Evolutionary conservation across 352 stramenopile species (phyloP).

Genomic region (Phytophthora crassamura): DNA sequence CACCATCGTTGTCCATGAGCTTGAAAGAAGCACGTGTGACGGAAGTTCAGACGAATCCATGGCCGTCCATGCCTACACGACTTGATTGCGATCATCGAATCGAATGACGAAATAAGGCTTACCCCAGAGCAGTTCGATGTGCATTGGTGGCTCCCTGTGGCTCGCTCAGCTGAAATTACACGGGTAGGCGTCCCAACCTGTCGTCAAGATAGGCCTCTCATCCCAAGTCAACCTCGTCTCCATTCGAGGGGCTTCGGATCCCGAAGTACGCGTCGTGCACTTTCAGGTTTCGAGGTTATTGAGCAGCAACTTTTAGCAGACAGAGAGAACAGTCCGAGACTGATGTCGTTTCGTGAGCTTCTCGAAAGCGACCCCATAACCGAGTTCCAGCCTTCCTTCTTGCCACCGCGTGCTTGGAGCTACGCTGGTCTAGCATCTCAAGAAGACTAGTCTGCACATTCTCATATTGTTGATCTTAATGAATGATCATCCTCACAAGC

Average conservation of each 20-base stretch:
- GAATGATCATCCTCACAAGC: no score
- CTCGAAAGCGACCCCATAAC: background rate
- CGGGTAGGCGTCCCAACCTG: background rate
- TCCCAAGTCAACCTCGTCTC: background rate
- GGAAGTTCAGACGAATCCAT: background rate
- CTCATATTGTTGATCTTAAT: no score
- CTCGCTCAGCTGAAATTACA: background rate
- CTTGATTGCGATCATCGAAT: background rate
- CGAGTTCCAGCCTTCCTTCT: no score
- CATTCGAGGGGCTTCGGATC: background rate
- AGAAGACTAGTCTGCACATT: constrained; percentile 1
- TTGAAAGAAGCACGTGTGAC: constrained; percentile 4
- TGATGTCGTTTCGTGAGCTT: background rate
- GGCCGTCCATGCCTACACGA: constrained; percentile 5
- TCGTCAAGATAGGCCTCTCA: background rate
- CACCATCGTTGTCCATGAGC: background rate
- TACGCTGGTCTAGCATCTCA: background rate
- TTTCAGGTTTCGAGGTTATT: background rate
- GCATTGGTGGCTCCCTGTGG: no score
- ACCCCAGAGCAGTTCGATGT: no score
- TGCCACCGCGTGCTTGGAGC: background rate
- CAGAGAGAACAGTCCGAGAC: background rate
- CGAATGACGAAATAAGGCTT: background rate
- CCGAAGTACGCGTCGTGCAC: background rate
- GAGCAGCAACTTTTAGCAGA: background rate